Evolutionary conservation across 2,329 filamentous ascomycete genomes (phyloP), one percentile per base, ranked within the genome.

Genomic region (Ophiosphaerella korrae): DNA sequence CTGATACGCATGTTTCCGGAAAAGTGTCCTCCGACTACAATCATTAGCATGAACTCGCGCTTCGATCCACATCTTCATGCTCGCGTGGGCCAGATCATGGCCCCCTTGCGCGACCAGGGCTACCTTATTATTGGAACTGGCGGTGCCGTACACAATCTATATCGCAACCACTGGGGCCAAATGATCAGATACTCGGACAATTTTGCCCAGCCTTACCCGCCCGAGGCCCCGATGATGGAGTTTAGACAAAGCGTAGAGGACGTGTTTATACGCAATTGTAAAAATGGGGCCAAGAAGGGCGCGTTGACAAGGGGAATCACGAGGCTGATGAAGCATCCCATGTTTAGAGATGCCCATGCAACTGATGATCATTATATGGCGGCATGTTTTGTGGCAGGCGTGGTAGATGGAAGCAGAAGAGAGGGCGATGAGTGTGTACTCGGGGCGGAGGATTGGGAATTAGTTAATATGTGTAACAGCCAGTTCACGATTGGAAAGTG

Each of bases 281-380:
- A 55, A 26, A 74, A 77, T 1, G 85, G 85, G 0, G 55, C 55
- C 21, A 84, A 84, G 5, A 67, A 70, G 23, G 66, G 63, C 2
- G 59, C 59, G 7, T 64, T 88, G 42, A 70, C 84, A 2, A 75
- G 81, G 2, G 81, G 78, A 0, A 77, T 86, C 46, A 84, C 83
- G 2, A 77, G 84, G 26, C 64, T 88, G 59, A 88, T 88, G 85
- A 88, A 88, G 74, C 83, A 88, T 62, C 85, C 86, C 0, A 75
- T 77, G 40, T 89, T 81, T 62, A 73, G 86, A 13, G 85, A 88
- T 59, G 86, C 87, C 0, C 86, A 89, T 71, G 85, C 78, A 0
- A 88, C 86, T 0, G 86, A 89, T 62, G 87, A 89, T 65, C 86
- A 89, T 63, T 88, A 86, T 57, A 88, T 88, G 82, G 75, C 84